Evolutionary conservation across 2,329 filamentous ascomycete genomes (phyloP), one percentile per base, ranked within the genome.

Genomic region (Lachnellula willkommii): DNA sequence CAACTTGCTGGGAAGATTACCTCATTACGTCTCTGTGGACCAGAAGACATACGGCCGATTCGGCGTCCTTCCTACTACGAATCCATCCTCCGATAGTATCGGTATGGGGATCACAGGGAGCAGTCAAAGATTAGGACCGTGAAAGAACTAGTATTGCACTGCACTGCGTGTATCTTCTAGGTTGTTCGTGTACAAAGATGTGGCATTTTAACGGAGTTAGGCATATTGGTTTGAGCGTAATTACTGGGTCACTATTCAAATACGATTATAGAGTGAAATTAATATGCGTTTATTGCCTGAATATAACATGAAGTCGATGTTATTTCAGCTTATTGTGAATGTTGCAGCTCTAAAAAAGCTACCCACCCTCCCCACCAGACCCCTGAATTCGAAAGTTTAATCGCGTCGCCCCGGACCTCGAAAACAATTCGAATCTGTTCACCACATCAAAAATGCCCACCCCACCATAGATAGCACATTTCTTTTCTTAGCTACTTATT

Each of bases 1-100:
- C 57, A 94, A 95, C 68, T 78, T 97, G 9, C 78, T 96, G 22
- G 89, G 85, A 20, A 80, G 90, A 57, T 74, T 97, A 26, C 93
- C 93, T 46, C 90, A 95, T 73, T 97, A 96, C 67, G 88, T 97
- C 48, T 95, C 89, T 55, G 86, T 96, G 15, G 93, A 97, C 68
- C 92, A 96, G 73, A 96, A 96, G 79, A 96, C 90, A 5, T 96
- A 93, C 67, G 93, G 93, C 7, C 81, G 93, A 52, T 96, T 95
- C 66, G 93, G 93, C 2, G 88, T 96, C 14, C 75, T 97, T 55
- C 93, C 92, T 2, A 79, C 83, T 1, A 77, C 71, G 20, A 69
- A 65, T 42, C 60, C 35, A n/a, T 53, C 62, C 37, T 67, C 69
- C 47, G 69, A 73, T 71, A 54, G 50, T 36, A 62, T 79, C 15